Conservation (phyloP, 148 eudicot species). For the Euryodendron excelsum region DNA sequence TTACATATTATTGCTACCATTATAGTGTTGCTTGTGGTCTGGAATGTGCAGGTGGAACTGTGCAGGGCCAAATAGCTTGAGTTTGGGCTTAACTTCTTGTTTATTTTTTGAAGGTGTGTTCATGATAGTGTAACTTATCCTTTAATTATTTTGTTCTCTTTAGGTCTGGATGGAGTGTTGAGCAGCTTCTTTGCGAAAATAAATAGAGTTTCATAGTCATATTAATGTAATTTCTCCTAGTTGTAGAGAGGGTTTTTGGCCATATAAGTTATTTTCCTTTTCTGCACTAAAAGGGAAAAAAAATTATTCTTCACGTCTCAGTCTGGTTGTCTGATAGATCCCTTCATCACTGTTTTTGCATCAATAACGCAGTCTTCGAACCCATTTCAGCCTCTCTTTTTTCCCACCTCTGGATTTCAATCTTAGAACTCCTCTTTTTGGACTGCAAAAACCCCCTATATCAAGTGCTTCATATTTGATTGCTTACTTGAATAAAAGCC, state of each 20-base stretch:
- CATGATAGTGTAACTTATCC: conserved; percentile 20
- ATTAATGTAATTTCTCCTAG: neutral
- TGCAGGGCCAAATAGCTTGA: conserved; percentile 28
- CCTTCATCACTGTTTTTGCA: neutral
- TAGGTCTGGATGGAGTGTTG: conserved; percentile 11
- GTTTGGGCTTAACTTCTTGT: conserved; percentile 24
- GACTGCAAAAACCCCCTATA: neutral
- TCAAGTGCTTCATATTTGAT: neutral
- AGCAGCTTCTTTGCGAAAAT: conserved; percentile 16
- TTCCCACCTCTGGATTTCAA: neutral
- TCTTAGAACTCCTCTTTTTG: neutral
- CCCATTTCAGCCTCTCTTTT: conserved; percentile 1
- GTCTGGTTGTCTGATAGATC: neutral
- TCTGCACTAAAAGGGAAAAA: neutral
- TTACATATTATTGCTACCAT: conserved; percentile 18
- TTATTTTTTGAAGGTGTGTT: conserved; percentile 23
- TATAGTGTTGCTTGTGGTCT: conserved; percentile 24
- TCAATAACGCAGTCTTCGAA: neutral
- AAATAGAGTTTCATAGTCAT: neutral
- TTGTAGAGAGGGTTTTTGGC: conserved; percentile 15
- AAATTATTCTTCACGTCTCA: too few relatives aligned
- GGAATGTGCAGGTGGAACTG: conserved; percentile 30
- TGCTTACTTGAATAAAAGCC: neutral
- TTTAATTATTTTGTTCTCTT: conserved; percentile 12
- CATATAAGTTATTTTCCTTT: neutral